These are phyloP conservation scores for Scedosporium minutisporum DNA, from an alignment of 2,329 filamentous ascomycete species.

Conservation along the genomic window DNA sequence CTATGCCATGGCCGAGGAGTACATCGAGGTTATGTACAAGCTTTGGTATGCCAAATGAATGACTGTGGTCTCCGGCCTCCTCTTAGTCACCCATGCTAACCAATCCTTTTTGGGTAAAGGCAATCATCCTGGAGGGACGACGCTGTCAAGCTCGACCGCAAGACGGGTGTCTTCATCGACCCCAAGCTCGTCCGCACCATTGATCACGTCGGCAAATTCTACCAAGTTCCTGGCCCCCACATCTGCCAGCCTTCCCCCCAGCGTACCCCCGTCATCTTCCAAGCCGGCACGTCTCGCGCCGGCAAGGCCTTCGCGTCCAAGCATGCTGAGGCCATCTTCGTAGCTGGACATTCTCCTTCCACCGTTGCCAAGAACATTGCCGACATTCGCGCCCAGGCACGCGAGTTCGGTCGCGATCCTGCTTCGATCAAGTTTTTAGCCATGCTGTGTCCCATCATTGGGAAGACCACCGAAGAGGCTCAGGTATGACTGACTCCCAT, in stretches of 20 bases:
- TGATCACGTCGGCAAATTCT: conserved; percentile 52
- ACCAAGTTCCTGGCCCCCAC: conserved; percentile 48
- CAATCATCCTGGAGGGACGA: conserved; percentile 48
- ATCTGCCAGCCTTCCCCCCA: conserved; percentile 53
- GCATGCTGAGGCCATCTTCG: conserved; percentile 56
- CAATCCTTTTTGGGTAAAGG: conserved; percentile 12
- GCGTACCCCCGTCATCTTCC: conserved; percentile 53
- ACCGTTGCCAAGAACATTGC: conserved; percentile 46
- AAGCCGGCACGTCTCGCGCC: conserved; percentile 52
- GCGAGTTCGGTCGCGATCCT: conserved; percentile 40
- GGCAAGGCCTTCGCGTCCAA: conserved; percentile 52
- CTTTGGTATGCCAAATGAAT: conserved; percentile 36
- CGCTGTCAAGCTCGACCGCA: conserved; percentile 45
- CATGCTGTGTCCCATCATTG: conserved; percentile 48
- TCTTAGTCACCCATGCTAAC: neutral
- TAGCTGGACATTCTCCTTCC: conserved; percentile 46
- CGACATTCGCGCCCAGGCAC: conserved; percentile 44
- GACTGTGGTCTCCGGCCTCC: neutral
- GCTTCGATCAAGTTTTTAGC: conserved; percentile 51
- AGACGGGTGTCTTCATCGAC: conserved; percentile 37
- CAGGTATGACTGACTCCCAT: conserved; percentile 13
- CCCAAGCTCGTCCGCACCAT: conserved; percentile 46
- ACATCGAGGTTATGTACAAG: conserved; percentile 48
- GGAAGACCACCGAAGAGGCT: conserved; percentile 50
- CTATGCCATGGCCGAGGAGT: conserved; percentile 52